A percentile compares a stretch with the other conserved stretches of the same genome.
These are phyloP conservation scores for Liquidambar formosana DNA, from an alignment of 164 flowering plant genomes.

Conservation along the genomic window DNA sequence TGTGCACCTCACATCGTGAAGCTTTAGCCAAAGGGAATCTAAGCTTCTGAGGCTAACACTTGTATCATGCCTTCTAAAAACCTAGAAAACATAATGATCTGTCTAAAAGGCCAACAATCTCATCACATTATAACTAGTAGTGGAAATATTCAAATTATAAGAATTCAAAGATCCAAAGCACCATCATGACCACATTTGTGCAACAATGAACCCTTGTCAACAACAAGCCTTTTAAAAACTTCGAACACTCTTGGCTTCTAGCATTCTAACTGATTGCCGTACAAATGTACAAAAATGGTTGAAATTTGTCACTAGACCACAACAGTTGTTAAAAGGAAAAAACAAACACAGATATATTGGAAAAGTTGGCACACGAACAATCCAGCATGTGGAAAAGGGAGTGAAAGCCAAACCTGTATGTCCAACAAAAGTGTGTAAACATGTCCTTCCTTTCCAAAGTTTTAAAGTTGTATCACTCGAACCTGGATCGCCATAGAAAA, in stretches of 20 bases:
- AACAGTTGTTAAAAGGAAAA: neutral
- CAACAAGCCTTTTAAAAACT: neutral
- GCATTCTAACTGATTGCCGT: neutral
- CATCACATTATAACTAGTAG: neutral
- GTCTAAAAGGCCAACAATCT: neutral
- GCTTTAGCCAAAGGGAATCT: too few relatives aligned
- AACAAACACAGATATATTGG: neutral
- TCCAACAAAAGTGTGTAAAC: constrained; percentile 77
- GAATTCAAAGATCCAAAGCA: neutral
- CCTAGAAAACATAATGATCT: neutral
- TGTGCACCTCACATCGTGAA: too few relatives aligned
- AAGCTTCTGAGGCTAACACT: too few relatives aligned
- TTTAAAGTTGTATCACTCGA: constrained; percentile 87
- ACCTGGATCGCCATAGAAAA: constrained; percentile 46
- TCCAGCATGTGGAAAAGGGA: constrained; percentile 4
- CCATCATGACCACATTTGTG: neutral
- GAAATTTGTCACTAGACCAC: neutral
- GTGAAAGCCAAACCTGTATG: constrained; percentile 63
- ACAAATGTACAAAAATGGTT: neutral
- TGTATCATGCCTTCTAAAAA: too few relatives aligned
- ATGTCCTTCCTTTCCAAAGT: constrained; percentile 82
- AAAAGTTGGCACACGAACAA: too few relatives aligned
- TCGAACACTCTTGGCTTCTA: neutral
- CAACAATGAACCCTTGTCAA: neutral
- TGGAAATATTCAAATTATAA: neutral